A percentile compares a stretch with the other conserved stretches of the same genome.
These are phyloP conservation scores for Stephanodiscus triporus DNA, from an alignment of 108 stramenopile species.

Conservation along the genomic window DNA sequence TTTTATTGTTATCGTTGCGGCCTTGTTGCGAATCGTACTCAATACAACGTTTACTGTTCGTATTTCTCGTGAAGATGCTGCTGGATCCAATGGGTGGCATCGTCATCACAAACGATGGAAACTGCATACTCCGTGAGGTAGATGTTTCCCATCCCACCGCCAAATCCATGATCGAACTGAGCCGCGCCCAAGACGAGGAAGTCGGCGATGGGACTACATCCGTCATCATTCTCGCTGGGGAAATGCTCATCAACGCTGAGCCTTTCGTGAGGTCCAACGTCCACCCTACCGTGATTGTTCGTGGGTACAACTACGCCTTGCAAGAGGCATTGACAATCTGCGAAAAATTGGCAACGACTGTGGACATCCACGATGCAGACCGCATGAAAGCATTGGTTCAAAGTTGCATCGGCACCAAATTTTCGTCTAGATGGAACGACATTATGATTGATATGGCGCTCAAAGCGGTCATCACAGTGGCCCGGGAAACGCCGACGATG, in stretches of 20 bases:
- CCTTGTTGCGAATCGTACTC: neutral
- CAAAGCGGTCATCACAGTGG: constrained; percentile 92
- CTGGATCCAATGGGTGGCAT: constrained; percentile 99
- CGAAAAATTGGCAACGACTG: constrained; percentile 79
- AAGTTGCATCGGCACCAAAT: constrained; percentile 97
- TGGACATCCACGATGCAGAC: constrained; percentile 90
- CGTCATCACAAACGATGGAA: constrained; percentile 99
- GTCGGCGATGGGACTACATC: constrained; percentile 99
- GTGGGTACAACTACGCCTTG: constrained; percentile 94
- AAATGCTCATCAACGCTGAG: constrained; percentile 97
- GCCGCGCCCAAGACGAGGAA: constrained; percentile 98
- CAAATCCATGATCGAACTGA: constrained; percentile 99
- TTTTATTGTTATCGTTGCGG: neutral
- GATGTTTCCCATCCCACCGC: constrained; percentile 99
- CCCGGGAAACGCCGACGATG: constrained; percentile 41
- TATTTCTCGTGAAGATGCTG: constrained; percentile 71
- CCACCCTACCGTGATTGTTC: constrained; percentile 98
- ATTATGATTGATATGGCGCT: constrained; percentile 97
- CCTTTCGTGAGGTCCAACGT: constrained; percentile 92
- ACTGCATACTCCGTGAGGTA: constrained; percentile 98
- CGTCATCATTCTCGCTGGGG: constrained; percentile 98
- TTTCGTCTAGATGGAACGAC: constrained; percentile 96
- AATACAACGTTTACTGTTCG: constrained; percentile 12
- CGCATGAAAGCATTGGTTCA: constrained; percentile 90
- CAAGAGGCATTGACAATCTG: constrained; percentile 91